Evolutionary conservation across 202 grass and related monocot species (phyloP).

Genomic region (Schoenoplectus triqueter): DNA sequence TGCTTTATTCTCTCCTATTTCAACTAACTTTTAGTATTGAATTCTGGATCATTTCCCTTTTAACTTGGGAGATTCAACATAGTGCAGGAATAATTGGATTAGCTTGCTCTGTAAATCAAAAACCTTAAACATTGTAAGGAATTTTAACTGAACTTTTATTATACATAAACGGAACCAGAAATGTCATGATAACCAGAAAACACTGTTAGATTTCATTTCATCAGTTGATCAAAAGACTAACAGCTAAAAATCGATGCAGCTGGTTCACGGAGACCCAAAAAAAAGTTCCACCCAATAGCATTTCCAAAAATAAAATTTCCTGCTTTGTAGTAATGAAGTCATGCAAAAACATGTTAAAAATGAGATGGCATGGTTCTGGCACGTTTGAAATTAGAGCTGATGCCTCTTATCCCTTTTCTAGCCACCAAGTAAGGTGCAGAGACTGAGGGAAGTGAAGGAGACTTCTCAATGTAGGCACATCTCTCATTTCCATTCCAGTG

Average conservation of each 20-base stretch:
- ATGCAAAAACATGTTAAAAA: neutral
- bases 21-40: neutral
- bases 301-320: neutral
- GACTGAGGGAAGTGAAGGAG: constrained; percentile 74
- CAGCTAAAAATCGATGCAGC: neutral
- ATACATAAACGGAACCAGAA: neutral
- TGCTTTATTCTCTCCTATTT: neutral
- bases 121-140: too few species aligned
- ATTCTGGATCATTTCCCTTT: neutral
- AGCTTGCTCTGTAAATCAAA: too few species aligned
- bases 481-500: constrained; percentile 75
- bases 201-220: neutral
- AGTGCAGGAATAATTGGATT: too few species aligned
- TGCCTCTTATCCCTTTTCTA: constrained; percentile 59
- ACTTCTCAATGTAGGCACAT: constrained; percentile 77
- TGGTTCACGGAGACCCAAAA: neutral
- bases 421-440: constrained; percentile 73
- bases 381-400: constrained; percentile 58
- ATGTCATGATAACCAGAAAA: neutral
- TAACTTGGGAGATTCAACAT: neutral
- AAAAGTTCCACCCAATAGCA: neutral
- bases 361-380: constrained; percentile 47
- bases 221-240: neutral
- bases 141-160: neutral
- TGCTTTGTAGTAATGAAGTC: neutral